Evolutionary conservation across 2,329 filamentous ascomycete genomes (phyloP).

Genomic region (Pseudogymnoascus sp.): DNA sequence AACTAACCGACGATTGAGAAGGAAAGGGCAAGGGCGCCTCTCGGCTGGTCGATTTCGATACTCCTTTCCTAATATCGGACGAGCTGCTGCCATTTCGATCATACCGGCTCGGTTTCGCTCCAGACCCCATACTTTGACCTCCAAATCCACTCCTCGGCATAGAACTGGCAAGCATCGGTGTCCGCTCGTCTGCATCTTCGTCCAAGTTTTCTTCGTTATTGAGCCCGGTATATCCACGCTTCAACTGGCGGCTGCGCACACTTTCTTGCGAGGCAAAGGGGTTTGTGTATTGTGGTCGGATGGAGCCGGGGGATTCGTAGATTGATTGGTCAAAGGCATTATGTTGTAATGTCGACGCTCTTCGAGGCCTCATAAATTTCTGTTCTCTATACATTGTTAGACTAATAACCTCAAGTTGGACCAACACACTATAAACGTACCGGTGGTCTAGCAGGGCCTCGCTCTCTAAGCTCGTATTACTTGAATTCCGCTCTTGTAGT

Average conservation of each 20-base stretch:
- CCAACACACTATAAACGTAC: conserved; percentile 34
- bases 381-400: conserved; percentile 28
- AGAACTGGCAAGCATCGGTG: conserved; percentile 46
- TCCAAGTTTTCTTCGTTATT: conserved; percentile 47
- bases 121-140: conserved; percentile 21
- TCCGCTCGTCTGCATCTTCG: conserved; percentile 41
- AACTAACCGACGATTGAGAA: conserved; percentile 27
- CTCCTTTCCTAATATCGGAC: conserved; percentile 33
- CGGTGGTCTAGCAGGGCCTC: conserved; percentile 82
- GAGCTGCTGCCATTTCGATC: conserved; percentile 34
- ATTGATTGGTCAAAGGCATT: conserved; percentile 29
- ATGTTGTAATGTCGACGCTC: conserved; percentile 44
- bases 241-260: conserved; percentile 16
- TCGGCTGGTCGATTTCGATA: neutral
- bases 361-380: conserved; percentile 53
- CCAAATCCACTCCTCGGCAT: conserved; percentile 28
- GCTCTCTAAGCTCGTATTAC: conserved; percentile 83
- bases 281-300: conserved; percentile 27
- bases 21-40: neutral
- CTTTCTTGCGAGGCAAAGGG: conserved; percentile 25
- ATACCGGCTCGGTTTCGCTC: conserved; percentile 40
- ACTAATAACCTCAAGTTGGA: conserved; percentile 12
- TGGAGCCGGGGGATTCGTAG: conserved; percentile 29
- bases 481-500: conserved; percentile 52
- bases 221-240: conserved; percentile 29